Conservation (phyloP, 768 basidiomycete genomes). For the Antrodiella citrinella region DNA sequence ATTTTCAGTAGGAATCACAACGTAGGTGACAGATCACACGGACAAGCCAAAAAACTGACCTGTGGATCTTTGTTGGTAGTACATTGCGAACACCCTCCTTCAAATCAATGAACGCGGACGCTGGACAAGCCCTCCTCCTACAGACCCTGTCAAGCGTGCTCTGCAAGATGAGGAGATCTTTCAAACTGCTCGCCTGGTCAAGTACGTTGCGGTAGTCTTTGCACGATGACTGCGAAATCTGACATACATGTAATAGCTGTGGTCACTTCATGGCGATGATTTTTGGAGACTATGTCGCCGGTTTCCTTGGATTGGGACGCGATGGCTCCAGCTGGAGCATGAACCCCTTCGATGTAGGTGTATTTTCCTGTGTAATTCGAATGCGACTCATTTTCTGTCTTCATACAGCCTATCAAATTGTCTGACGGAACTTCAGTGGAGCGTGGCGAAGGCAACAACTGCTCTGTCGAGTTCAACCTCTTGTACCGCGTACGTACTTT, state of each 20-base stretch:
- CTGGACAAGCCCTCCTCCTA: constrained; percentile 35
- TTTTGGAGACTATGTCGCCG: constrained; percentile 52
- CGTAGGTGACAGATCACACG: constrained; percentile 21
- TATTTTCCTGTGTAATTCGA: background rate
- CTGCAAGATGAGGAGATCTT: constrained; percentile 50
- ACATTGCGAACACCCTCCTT: constrained; percentile 43
- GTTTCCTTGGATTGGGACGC: constrained; percentile 42
- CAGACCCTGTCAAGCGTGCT: constrained; percentile 11
- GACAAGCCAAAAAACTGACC: background rate
- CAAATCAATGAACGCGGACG: constrained; percentile 45
- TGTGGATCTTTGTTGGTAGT: constrained; percentile 26
- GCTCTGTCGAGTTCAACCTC: constrained; percentile 68
- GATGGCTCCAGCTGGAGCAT: constrained; percentile 49
- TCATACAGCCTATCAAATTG: constrained; percentile 14
- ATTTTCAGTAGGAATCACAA: constrained; percentile 56
- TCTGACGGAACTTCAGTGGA: constrained; percentile 10
- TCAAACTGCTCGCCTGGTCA: constrained; percentile 46
- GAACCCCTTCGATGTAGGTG: constrained; percentile 37
- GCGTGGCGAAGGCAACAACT: constrained; percentile 65
- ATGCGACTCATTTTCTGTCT: background rate
- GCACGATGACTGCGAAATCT: background rate
- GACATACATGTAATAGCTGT: constrained; percentile 17
- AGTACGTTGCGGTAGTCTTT: constrained; percentile 21
- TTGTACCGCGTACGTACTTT: constrained; percentile 29
- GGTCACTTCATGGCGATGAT: constrained; percentile 49